phyloP scores from a whole-genome alignment of 306 rosid species.

The Corylus americana region DNA sequence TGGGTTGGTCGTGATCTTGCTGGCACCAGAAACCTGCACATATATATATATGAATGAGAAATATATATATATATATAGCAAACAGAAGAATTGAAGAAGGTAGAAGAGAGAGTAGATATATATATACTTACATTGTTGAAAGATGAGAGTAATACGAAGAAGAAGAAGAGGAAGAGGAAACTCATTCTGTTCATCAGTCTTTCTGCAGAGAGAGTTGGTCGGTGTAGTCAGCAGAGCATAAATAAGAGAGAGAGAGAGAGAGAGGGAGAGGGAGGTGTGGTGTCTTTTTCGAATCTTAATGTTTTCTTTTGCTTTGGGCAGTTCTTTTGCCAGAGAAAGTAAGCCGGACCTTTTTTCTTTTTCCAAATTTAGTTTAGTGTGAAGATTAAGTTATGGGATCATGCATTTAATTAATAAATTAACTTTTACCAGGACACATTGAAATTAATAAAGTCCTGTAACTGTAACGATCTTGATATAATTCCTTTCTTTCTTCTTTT shows the following conservation, averaged over 20 bases:
- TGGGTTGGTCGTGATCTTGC: constrained; percentile 42
- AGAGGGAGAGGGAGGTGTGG: neutral
- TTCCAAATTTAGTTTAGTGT: neutral
- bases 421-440: too few relatives aligned
- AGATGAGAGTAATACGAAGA: constrained; percentile 47
- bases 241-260: neutral
- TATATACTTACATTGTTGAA: constrained; percentile 48
- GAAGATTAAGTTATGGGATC: too few relatives aligned
- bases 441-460: too few relatives aligned
- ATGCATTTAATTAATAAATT: too few relatives aligned
- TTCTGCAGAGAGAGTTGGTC: neutral
- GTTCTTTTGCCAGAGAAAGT: neutral
- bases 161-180: constrained; percentile 38
- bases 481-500: too few relatives aligned
- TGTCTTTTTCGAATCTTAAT: neutral
- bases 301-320: neutral
- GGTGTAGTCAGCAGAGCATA: neutral
- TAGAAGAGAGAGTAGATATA: neutral
- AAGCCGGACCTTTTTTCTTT: neutral
- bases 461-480: too few relatives aligned
- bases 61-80: neutral
- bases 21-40: constrained; percentile 49
- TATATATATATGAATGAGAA: neutral
- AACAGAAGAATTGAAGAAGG: neutral
- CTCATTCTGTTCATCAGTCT: constrained; percentile 23